A percentile compares a stretch with the other conserved stretches of the same genome.
phyloP scores from a whole-genome alignment of 768 basidiomycete genomes.

The Agaricus sinodeliciosus region DNA sequence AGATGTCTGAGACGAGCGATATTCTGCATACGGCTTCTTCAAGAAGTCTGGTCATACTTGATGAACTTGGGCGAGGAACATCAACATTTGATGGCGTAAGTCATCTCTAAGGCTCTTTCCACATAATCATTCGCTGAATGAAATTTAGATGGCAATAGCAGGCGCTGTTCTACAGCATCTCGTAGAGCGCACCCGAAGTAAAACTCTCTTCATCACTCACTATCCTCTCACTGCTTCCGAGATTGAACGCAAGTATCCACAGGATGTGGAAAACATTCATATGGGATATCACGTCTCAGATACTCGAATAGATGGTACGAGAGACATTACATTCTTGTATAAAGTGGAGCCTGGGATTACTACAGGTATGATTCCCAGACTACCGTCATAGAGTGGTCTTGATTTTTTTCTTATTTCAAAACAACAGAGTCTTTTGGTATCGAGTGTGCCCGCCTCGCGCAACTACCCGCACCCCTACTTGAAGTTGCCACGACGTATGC shows the following conservation, averaged over 20 bases:
- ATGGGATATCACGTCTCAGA: constrained; percentile 74
- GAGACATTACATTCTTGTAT: constrained; percentile 87
- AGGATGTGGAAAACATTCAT: constrained; percentile 68
- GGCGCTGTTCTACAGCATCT: constrained; percentile 74
- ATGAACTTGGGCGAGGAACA: constrained; percentile 87
- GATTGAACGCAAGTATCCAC: constrained; percentile 52
- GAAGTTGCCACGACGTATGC: constrained; percentile 51
- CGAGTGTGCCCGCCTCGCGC: constrained; percentile 87
- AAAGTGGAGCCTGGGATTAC: constrained; percentile 66
- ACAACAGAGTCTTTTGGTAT: constrained; percentile 76
- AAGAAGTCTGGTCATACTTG: constrained; percentile 81
- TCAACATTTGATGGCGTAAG: constrained; percentile 84
- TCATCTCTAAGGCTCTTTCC: neutral
- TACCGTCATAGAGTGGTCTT: neutral
- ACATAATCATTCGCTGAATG: neutral
- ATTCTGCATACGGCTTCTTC: constrained; percentile 73
- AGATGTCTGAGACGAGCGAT: constrained; percentile 90
- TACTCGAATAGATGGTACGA: constrained; percentile 59
- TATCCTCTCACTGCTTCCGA: constrained; percentile 81
- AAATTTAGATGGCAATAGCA: constrained; percentile 75
- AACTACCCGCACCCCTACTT: constrained; percentile 67
- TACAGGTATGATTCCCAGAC: constrained; percentile 28
- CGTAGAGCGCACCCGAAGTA: constrained; percentile 48
- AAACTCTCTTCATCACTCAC: constrained; percentile 91
- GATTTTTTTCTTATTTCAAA: neutral